Evolutionary conservation across 306 rosid species (phyloP), one percentile per base, ranked within the genome.

Genomic region (Rosa multiflora): DNA sequence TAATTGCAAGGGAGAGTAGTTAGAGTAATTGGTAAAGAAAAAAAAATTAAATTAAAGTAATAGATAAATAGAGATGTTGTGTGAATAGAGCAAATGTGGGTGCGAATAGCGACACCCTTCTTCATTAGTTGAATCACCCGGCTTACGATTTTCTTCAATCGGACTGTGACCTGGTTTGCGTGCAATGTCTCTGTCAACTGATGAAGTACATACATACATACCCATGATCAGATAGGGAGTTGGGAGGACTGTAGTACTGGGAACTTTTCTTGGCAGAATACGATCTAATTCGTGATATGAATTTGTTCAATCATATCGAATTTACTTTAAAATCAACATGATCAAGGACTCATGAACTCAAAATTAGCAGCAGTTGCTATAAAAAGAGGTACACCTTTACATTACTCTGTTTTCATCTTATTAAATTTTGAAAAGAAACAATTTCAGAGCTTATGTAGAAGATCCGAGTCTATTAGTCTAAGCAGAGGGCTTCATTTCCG

Each of bases 401-500:
- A 21, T 61, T 26, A 3, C 67, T 61, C 17, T 23, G 35, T 23
- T 32, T 61, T 13, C 44, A 63, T 63, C n/a, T 63, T 63, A 14
- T 32, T 63, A 12, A 6, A 29, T 29, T 56, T 9, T 6, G 2
- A 6, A 26, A 61, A 32, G 43, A 35, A 63, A 14, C 42, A 32
- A 35, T 63, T 67, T 20, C 13, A 67, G 26, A 15, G 5, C 3
- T 32, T 18, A 51, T 32, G 9, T 10, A 26, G 29, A 72, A 51
- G 23, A 76, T 10, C 42, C 77, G 40, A 14, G 21, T 39, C 0
- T 63, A 79, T 8, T 8, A 42, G 48, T 39, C 43, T 13, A 79
- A 13, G 69, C 18, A 51, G 83, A 70, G 63, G 81, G 73, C 49
- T 92, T 92, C 99, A 87, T 91, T 80, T 95, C 93, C 15, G 89